phyloP scores from a whole-genome alignment of 176 grass and related monocot species.

The Triticum monococcum region DNA sequence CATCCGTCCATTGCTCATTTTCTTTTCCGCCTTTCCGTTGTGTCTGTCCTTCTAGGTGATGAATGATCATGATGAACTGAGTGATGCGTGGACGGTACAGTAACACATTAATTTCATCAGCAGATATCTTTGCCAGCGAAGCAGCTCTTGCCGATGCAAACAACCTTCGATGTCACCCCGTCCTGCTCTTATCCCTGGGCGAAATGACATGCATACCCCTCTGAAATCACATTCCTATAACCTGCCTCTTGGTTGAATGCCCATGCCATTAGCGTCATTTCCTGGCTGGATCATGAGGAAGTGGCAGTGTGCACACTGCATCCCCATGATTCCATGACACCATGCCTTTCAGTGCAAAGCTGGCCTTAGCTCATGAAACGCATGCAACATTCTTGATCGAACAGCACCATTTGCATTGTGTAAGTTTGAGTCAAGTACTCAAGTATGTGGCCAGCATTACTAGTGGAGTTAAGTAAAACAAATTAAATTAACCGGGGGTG shows the following conservation, averaged over 20 bases:
- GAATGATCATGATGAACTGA: not conserved
- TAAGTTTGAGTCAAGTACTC: not conserved
- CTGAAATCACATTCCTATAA: too few relatives aligned
- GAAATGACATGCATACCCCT: not conserved
- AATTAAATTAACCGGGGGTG: not conserved
- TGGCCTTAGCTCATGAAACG: too few relatives aligned
- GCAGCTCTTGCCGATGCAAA: slow-evolving; percentile 15
- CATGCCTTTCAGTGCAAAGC: not conserved
- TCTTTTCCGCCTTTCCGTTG: not conserved
- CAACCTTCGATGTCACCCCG: slow-evolving; percentile 17
- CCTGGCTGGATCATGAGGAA: not conserved
- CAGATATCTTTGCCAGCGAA: slow-evolving; percentile 35
- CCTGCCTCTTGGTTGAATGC: not conserved
- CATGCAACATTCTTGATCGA: too few relatives aligned
- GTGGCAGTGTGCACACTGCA: not conserved
- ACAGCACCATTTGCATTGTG: not conserved
- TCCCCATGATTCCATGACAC: slow-evolving; percentile 7
- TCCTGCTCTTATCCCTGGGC: not conserved
- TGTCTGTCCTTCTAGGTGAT: not conserved
- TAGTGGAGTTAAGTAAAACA: not conserved
- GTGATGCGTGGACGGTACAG: slow-evolving; percentile 10
- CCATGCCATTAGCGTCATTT: not conserved
- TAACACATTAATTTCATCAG: slow-evolving; percentile 15
- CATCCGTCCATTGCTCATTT: not conserved
- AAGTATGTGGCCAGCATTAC: not conserved